Base-by-base conservation (phyloP, 202 grass and related monocot species). In the Elaeis oleifera region DNA sequence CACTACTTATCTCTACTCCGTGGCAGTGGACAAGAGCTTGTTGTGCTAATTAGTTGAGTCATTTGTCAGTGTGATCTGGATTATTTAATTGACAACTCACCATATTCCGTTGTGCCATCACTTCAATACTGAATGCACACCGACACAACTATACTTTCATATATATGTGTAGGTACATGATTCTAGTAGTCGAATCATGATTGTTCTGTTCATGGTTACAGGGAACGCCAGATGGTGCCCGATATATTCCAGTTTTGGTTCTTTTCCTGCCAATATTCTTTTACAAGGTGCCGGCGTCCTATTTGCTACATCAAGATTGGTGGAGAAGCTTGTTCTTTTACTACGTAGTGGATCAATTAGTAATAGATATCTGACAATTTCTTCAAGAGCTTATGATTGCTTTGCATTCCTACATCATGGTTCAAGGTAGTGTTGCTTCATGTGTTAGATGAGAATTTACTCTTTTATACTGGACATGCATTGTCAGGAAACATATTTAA, bases 401-500 rank as follows among this genome's bases (percentile, higher is more conserved):
- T 88, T 96, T 71, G 84, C 87, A 54, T 96, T 96, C 78, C 66
- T 96, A 62, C 84, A 96, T 83, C 91, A 68, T 81, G 91, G 91
- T 67, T 90, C 91, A 73, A 90, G 91, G 91, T 96, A 88, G 15
- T 57, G 19, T 18, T 44, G 7, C 6, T 44, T 44, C 36, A 36
- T 44, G 8, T 44, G 36, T 44, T 44, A 13, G 1, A 13, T 44
- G 36, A 44, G 36, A 13, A 44, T 44, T 44, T 44, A 44, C 36
- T 44, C 36, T 44, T 0, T 1, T 44, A 29, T 29, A 29, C 27
- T 29, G 5, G 28, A 29, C 28, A 29, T 29, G 28, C 28, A 29
- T 29, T 31, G 28, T 31, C 28, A 31, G 28, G 60, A 29, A 72
- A n/a, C 20, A 22, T 24, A 28, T 24, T 61, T 39, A 9, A 15